phyloP scores from a whole-genome alignment of 768 basidiomycete species.

The Kwoniella heveanensis region DNA sequence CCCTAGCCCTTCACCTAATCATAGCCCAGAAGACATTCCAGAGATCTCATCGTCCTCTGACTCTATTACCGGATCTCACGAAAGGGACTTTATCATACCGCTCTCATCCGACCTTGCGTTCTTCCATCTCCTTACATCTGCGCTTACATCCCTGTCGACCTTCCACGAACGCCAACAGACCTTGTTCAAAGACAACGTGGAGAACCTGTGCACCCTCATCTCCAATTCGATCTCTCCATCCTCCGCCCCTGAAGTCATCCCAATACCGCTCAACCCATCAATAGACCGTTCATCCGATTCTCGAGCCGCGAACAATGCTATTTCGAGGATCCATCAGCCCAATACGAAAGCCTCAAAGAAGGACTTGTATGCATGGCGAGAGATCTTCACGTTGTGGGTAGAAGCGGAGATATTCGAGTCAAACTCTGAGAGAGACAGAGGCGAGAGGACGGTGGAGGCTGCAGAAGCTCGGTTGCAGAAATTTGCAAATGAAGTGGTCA shows the following conservation, averaged over 20 bases:
- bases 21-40: not conserved
- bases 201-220: conserved; percentile 59
- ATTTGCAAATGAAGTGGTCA: conserved; percentile 66
- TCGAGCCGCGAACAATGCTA: conserved; percentile 17
- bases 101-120: conserved; percentile 79
- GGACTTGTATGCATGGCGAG: conserved; percentile 85
- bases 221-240: conserved; percentile 48
- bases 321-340: not conserved
- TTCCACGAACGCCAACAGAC: conserved; percentile 61
- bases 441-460: conserved; percentile 71
- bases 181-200: conserved; percentile 61
- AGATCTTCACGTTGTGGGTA: conserved; percentile 83
- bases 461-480: conserved; percentile 67
- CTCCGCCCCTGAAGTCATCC: conserved; percentile 16
- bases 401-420: conserved; percentile 85
- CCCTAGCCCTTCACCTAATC: not conserved
- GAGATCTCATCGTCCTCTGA: conserved; percentile 12
- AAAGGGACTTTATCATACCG: conserved; percentile 70
- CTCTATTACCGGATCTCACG: conserved; percentile 57
- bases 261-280: conserved; percentile 28
- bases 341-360: conserved; percentile 52
- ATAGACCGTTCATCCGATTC: conserved; percentile 44
- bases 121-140: conserved; percentile 68
- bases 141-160: conserved; percentile 61
- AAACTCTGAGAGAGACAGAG: conserved; percentile 65